Conservation (phyloP, 2,329 filamentous ascomycete species). For the Incumbomyces lentus region DNA sequence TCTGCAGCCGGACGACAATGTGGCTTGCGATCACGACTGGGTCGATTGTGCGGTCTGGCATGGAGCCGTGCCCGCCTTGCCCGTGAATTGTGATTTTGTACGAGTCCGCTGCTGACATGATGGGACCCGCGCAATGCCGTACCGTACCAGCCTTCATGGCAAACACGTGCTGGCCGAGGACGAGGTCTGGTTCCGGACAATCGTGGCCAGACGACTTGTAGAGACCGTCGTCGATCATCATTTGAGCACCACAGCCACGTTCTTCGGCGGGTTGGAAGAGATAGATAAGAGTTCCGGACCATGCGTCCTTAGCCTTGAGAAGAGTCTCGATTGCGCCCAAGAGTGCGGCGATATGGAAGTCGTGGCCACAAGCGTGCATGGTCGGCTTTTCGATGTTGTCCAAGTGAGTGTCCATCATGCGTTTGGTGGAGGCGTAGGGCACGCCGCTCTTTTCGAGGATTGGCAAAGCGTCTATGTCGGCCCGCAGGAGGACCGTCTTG, state of each 20-base stretch:
- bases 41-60: conserved; percentile 47
- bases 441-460: conserved; percentile 39
- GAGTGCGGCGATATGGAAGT: conserved; percentile 49
- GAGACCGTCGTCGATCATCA: conserved; percentile 52
- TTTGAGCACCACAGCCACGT: conserved; percentile 49
- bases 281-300: conserved; percentile 54
- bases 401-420: conserved; percentile 31
- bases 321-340: conserved; percentile 46
- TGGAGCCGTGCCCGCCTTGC: conserved; percentile 48
- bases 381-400: conserved; percentile 44
- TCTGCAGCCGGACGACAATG: conserved; percentile 48
- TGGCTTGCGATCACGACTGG: conserved; percentile 48
- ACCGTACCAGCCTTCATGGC: conserved; percentile 31
- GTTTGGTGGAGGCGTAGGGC: conserved; percentile 37
- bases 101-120: conserved; percentile 36
- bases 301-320: conserved; percentile 32
- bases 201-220: conserved; percentile 30
- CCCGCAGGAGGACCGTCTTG: conserved; percentile 37
- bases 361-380: conserved; percentile 53
- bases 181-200: conserved; percentile 45
- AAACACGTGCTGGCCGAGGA: conserved; percentile 49
- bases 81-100: conserved; percentile 47
- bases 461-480: conserved; percentile 43
- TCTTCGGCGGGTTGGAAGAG: conserved; percentile 62
- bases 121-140: conserved; percentile 28